Evolutionary conservation across 805 yeast species (phyloP).

Genomic region (Candida tammaniensis): DNA sequence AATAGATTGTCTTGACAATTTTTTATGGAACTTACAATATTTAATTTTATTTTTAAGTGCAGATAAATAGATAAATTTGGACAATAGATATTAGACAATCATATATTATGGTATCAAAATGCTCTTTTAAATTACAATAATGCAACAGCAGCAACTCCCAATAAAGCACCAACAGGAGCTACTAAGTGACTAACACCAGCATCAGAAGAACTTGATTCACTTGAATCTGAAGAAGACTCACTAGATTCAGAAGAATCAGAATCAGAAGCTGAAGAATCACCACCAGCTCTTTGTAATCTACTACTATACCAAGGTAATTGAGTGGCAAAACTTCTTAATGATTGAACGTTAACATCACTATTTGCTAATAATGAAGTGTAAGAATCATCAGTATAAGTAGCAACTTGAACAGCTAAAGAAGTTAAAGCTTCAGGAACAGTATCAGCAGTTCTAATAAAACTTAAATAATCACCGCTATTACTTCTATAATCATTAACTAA

Average conservation of each 20-base stretch:
- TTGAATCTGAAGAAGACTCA: slow-evolving; percentile 7
- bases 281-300: slow-evolving; percentile 3
- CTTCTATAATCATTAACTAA: slow-evolving; percentile 32
- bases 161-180: slow-evolving; percentile 28
- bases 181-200: slow-evolving; percentile 6
- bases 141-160: slow-evolving; percentile 35
- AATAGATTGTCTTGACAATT: slow-evolving; percentile 37
- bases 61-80: not conserved
- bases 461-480: slow-evolving; percentile 25
- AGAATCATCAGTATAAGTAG: slow-evolving; percentile 33
- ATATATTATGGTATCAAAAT: not conserved
- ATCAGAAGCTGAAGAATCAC: slow-evolving; percentile 4
- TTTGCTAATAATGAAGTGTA: slow-evolving; percentile 33
- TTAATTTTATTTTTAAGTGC: slow-evolving; percentile 34
- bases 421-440: slow-evolving; percentile 27
- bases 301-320: slow-evolving; percentile 38
- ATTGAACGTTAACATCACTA: slow-evolving; percentile 17
- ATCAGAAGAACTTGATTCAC: slow-evolving; percentile 3
- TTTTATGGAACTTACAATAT: slow-evolving; percentile 40
- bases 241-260: slow-evolving; percentile 4
- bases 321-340: slow-evolving; percentile 29
- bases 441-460: slow-evolving; percentile 25
- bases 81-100: not conserved
- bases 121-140: slow-evolving; percentile 18
- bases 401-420: slow-evolving; percentile 27